phyloP scores from a whole-genome alignment of 108 stramenopile species.

The Aureococcus anophagefferens region DNA sequence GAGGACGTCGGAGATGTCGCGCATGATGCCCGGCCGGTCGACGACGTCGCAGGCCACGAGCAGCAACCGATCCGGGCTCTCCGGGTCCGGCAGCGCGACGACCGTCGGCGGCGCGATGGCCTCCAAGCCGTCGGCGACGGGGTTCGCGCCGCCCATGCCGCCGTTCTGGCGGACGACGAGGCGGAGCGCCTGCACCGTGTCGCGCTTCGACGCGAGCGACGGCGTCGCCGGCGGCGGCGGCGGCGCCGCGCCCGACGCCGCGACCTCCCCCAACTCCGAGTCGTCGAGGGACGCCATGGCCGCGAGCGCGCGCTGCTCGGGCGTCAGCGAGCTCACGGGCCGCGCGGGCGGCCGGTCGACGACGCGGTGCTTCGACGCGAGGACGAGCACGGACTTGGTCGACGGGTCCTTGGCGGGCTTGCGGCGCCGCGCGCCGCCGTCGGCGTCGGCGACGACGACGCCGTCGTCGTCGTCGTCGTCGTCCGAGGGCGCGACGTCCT shows the following conservation, averaged over 20 bases:
- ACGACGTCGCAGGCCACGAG: background rate
- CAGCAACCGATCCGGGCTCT: background rate
- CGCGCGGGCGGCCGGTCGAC: background rate
- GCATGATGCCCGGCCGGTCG: background rate
- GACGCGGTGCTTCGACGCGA: background rate
- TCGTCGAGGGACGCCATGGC: no score
- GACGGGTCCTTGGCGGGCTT: no score
- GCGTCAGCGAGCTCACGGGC: no score
- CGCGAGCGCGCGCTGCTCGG: no score
- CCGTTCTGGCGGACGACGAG: no score
- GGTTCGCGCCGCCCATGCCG: no score
- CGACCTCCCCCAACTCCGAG: no score
- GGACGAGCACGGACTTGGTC: background rate
- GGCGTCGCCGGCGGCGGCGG: no score
- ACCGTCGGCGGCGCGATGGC: background rate
- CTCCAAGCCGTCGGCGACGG: background rate
- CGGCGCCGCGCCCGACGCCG: no score
- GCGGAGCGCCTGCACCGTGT: no score
- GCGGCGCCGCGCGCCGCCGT: background rate
- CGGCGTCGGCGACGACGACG: background rate
- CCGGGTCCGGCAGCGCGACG: background rate
- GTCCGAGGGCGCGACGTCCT: background rate
- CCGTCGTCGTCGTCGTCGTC: background rate
- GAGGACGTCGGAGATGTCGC: background rate
- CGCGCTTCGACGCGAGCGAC: no score